Evolutionary conservation across 1,139 yeast species (phyloP).

Genomic region (Kodamaea fungicola): DNA sequence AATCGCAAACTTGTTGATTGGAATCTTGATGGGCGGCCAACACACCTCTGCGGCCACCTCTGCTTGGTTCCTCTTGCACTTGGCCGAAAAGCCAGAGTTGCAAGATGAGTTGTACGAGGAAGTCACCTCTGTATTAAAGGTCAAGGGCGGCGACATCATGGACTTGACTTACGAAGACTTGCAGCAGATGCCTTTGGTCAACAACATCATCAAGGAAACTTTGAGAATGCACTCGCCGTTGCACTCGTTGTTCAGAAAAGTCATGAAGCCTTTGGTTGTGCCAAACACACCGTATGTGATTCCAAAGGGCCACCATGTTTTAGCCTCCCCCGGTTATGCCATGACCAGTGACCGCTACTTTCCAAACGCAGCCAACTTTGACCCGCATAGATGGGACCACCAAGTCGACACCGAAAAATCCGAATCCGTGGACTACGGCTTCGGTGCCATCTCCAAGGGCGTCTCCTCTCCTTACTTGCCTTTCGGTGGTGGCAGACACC

Average conservation of each 20-base stretch:
- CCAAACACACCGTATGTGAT: constrained; percentile 80
- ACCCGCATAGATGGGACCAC: constrained; percentile 88
- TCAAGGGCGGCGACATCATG: constrained; percentile 34
- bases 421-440: constrained; percentile 83
- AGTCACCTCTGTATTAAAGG: constrained; percentile 58
- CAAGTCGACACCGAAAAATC: constrained; percentile 15
- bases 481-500: constrained; percentile 98
- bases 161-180: constrained; percentile 79
- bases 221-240: constrained; percentile 94
- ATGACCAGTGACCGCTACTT: constrained; percentile 74
- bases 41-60: constrained; percentile 97
- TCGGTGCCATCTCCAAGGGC: constrained; percentile 94
- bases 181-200: constrained; percentile 75
- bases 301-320: constrained; percentile 84
- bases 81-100: constrained; percentile 80
- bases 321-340: constrained; percentile 93
- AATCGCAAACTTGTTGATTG: constrained; percentile 89
- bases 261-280: constrained; percentile 70
- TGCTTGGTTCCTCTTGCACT: constrained; percentile 89
- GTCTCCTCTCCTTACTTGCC: constrained; percentile 94
- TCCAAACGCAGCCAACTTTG: constrained; percentile 65
- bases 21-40: constrained; percentile 98
- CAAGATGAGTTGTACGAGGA: constrained; percentile 80
- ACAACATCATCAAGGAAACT: constrained; percentile 85
- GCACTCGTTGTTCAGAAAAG: constrained; percentile 94